A percentile compares a stretch with the other conserved stretches of the same genome.
Evolutionary conservation across 73 alveolate species (phyloP).

Genomic region (Uronychia binucleata): DNA sequence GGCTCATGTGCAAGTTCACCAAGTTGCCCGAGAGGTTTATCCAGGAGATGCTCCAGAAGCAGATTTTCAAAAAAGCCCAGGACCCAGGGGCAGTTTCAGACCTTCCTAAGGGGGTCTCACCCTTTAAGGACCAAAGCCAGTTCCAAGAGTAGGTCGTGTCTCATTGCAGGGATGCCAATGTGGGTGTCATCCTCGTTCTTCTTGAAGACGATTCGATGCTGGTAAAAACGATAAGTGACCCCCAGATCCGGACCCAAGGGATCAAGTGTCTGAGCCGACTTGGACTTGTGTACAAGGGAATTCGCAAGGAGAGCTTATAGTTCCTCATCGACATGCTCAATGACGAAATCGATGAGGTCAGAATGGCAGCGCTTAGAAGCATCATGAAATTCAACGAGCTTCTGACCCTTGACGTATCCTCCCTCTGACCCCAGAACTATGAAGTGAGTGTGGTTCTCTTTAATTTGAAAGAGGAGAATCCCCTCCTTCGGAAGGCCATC

Average conservation of each 20-base stretch:
- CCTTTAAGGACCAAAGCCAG: not conserved
- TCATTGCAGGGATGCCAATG: not conserved
- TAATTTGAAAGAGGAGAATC: conserved; percentile 50
- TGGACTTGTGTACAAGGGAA: not conserved
- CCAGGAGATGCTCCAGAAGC: not conserved
- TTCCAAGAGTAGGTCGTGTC: not conserved
- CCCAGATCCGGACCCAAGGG: not conserved
- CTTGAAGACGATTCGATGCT: not conserved
- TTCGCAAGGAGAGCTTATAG: not conserved
- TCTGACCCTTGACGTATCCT: conserved; percentile 1
- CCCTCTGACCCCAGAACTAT: not conserved
- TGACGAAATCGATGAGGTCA: conserved; percentile 61
- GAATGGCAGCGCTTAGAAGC: conserved; percentile 52
- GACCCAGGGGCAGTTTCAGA: not conserved
- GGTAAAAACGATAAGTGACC: too few species aligned
- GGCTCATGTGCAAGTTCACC: not conserved
- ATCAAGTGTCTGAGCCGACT: not conserved
- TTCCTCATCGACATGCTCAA: conserved; percentile 55
- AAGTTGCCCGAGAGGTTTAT: not conserved
- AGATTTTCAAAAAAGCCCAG: not conserved
- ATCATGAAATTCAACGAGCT: conserved; percentile 39
- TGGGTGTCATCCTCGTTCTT: not conserved
- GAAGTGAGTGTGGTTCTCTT: conserved; percentile 51
- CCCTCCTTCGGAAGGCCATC: conserved; percentile 44
- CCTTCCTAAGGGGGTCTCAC: not conserved